Evolutionary conservation across 2,329 filamentous ascomycete species (phyloP).

Genomic region (Lojkania enalia): DNA sequence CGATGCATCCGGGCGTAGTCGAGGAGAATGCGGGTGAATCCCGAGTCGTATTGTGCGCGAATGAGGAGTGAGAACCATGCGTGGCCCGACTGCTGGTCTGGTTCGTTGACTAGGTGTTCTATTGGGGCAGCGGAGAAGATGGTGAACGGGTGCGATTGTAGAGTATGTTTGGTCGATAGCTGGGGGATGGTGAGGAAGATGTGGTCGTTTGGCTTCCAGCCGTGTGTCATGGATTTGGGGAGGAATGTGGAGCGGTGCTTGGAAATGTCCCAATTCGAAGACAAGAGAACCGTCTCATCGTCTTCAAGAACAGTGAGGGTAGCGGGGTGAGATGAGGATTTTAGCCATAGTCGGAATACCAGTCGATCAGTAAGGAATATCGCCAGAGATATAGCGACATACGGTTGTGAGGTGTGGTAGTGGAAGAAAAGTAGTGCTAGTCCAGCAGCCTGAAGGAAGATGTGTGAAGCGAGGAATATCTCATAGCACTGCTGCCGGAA

Average conservation of each 20-base stretch:
- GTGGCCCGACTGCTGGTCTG: conserved; percentile 36
- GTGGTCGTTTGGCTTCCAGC: conserved; percentile 66
- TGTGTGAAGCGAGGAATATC: conserved; percentile 62
- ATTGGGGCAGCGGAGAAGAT: conserved; percentile 64
- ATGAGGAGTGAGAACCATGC: conserved; percentile 62
- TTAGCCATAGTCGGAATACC: conserved; percentile 60
- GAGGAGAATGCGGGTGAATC: conserved; percentile 63
- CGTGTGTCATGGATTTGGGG: conserved; percentile 48
- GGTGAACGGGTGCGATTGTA: conserved; percentile 69
- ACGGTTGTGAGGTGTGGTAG: conserved; percentile 56
- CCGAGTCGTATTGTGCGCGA: conserved; percentile 55
- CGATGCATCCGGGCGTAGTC: conserved; percentile 52
- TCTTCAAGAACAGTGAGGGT: conserved; percentile 60
- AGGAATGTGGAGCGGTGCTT: conserved; percentile 15
- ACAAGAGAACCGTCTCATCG: conserved; percentile 57
- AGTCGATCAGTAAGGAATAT: conserved; percentile 64
- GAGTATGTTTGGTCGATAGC: conserved; percentile 55
- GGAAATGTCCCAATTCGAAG: conserved; percentile 48
- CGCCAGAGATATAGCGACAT: conserved; percentile 56
- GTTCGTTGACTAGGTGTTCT: conserved; percentile 40
- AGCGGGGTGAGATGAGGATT: conserved; percentile 53
- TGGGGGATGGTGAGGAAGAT: conserved; percentile 64
- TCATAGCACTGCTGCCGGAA: conserved; percentile 66
- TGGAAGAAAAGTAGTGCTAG: conserved; percentile 64
- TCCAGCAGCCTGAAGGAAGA: conserved; percentile 60